Conservation (phyloP, 176 grass and related monocot genomes). For the Saccharum spontaneum region DNA sequence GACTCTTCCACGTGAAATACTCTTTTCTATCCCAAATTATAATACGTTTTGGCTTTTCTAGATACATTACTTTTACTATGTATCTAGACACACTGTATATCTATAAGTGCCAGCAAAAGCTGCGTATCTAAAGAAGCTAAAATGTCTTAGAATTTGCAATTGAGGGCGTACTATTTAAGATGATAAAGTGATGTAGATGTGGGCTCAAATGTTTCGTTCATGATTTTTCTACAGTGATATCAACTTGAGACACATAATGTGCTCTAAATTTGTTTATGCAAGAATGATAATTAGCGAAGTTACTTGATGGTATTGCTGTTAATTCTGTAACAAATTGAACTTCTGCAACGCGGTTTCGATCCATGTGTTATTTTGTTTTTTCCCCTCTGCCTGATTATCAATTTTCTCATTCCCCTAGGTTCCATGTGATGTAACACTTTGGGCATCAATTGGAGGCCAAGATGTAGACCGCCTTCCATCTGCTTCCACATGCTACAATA, state of each 20-base stretch:
- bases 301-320: background rate
- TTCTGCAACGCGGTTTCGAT: background rate
- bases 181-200: background rate
- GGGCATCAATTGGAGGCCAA: conserved; percentile 91
- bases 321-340: background rate
- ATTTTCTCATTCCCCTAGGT: conserved; percentile 50
- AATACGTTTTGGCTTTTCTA: too few species aligned
- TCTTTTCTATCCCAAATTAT: too few species aligned
- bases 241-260: background rate
- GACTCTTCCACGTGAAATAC: background rate
- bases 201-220: background rate
- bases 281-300: background rate
- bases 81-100: too few species aligned
- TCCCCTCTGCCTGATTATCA: background rate
- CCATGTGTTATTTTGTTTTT: background rate
- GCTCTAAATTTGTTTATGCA: background rate
- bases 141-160: too few species aligned
- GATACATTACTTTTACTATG: too few species aligned
- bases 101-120: too few species aligned
- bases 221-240: background rate
- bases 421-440: conserved; percentile 80
- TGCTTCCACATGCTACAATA: conserved; percentile 97
- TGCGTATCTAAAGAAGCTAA: too few species aligned
- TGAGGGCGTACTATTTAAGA: background rate
- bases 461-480: conserved; percentile 95